Conservation (phyloP, 2,329 filamentous ascomycete species). For the Colletotrichum truncatum region DNA sequence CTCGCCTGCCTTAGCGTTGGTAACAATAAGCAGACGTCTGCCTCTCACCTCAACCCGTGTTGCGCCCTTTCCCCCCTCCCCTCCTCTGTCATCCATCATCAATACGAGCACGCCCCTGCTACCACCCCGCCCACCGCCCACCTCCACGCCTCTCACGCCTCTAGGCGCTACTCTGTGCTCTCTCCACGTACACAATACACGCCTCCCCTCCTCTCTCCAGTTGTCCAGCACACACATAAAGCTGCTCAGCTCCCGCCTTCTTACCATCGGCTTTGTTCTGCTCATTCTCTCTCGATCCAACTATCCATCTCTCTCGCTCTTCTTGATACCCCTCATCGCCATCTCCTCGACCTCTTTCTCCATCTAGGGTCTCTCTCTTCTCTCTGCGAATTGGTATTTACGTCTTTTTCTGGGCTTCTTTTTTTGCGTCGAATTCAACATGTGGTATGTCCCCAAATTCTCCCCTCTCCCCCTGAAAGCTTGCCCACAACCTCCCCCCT, state of each 20-base stretch:
- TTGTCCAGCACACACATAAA: conserved; percentile 31
- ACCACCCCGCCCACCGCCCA: conserved; percentile 27
- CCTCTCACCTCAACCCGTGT: conserved; percentile 17
- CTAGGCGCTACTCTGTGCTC: conserved; percentile 25
- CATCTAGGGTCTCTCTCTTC: conserved; percentile 5
- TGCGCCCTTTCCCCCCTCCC: neutral
- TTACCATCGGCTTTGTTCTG: conserved; percentile 17
- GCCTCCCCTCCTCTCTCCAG: conserved; percentile 23
- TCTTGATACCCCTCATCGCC: conserved; percentile 28
- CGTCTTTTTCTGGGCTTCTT: conserved; percentile 19
- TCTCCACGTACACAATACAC: conserved; percentile 30
- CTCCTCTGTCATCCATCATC: conserved; percentile 11
- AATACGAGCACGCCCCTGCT: conserved; percentile 30
- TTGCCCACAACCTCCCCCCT: conserved; percentile 15
- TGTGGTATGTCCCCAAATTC: conserved; percentile 34
- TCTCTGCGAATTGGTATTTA: conserved; percentile 26
- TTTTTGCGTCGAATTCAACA: conserved; percentile 31
- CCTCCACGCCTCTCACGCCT: conserved; percentile 18
- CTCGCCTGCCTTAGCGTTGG: conserved; percentile 1
- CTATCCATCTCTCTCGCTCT: conserved; percentile 30
- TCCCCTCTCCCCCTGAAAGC: conserved; percentile 11
- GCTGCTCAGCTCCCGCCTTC: conserved; percentile 35
- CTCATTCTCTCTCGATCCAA: conserved; percentile 27
- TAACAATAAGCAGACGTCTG: neutral
- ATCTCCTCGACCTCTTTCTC: neutral